Evolutionary conservation across 2,329 filamentous ascomycete genomes (phyloP).

Genomic region (Stagonosporopsis chrysanthemi): DNA sequence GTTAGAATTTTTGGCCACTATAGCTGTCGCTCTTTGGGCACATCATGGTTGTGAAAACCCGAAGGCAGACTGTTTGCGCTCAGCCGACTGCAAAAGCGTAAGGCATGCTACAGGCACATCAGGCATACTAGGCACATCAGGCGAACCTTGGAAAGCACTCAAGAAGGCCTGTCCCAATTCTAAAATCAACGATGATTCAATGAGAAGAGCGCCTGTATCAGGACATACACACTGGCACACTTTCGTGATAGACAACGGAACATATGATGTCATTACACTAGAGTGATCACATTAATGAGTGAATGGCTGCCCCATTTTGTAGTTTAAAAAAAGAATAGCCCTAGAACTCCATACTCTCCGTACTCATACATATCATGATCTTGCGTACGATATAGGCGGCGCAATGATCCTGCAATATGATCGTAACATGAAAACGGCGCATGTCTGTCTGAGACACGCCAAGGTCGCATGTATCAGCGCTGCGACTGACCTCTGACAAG

Average conservation of each 20-base stretch:
- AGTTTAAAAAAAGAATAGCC: constrained; percentile 19
- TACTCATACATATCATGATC: constrained; percentile 27
- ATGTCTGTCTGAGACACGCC: background rate
- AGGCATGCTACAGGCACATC: background rate
- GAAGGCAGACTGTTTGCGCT: background rate
- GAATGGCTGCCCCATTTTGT: constrained; percentile 47
- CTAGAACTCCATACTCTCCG: constrained; percentile 14
- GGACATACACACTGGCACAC: constrained; percentile 10
- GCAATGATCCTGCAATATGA: background rate
- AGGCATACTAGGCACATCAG: too few species aligned
- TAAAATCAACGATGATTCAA: background rate
- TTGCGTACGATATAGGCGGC: constrained; percentile 1
- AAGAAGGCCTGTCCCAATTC: background rate
- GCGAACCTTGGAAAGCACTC: background rate
- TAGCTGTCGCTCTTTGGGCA: background rate
- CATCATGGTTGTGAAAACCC: too few species aligned
- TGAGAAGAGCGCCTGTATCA: background rate
- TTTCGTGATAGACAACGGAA: constrained; percentile 47
- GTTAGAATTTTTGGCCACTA: background rate
- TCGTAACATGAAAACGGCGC: background rate
- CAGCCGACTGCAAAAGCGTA: background rate
- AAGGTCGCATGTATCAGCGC: background rate
- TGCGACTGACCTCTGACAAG: background rate
- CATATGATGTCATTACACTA: constrained; percentile 45
- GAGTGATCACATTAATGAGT: constrained; percentile 43